Conservation (phyloP, 2,329 filamentous ascomycete species). For the Phialophora verrucosa region DNA sequence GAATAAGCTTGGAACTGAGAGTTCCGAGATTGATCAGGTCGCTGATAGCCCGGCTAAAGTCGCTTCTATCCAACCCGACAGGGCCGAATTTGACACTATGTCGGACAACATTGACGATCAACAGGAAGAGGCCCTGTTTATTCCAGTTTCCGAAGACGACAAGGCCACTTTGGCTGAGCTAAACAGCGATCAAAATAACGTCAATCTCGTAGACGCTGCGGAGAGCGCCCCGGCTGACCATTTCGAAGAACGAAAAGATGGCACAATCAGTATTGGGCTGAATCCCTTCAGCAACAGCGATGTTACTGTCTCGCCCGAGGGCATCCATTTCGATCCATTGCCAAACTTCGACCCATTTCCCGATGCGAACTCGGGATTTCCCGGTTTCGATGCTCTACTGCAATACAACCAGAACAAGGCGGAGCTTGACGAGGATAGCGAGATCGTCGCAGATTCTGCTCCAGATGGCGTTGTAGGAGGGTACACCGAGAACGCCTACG, state of each 20-base stretch:
- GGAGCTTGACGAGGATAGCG: constrained; percentile 1
- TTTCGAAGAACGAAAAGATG: not conserved
- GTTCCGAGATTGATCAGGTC: not conserved
- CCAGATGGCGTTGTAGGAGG: not conserved
- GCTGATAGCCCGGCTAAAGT: not conserved
- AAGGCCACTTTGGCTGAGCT: not conserved
- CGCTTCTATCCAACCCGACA: not conserved
- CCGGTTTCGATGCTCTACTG: constrained; percentile 16
- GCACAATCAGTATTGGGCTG: not conserved
- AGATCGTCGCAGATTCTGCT: not conserved
- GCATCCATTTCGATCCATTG: not conserved
- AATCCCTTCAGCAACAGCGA: not conserved
- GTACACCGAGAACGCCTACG: not conserved
- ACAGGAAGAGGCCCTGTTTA: not conserved
- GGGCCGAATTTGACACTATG: not conserved
- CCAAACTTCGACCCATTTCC: not conserved
- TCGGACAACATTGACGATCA: not conserved
- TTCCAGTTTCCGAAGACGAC: not conserved
- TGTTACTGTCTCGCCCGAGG: not conserved
- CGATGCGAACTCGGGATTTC: constrained; percentile 7
- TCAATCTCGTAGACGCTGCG: not conserved
- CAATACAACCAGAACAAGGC: constrained; percentile 26
- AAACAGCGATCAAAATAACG: not conserved
- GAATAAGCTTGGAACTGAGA: not conserved
- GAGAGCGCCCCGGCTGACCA: not conserved